Base-by-base conservation (phyloP, 2,329 filamentous ascomycete species). In the Fusarium zealandicum region DNA sequence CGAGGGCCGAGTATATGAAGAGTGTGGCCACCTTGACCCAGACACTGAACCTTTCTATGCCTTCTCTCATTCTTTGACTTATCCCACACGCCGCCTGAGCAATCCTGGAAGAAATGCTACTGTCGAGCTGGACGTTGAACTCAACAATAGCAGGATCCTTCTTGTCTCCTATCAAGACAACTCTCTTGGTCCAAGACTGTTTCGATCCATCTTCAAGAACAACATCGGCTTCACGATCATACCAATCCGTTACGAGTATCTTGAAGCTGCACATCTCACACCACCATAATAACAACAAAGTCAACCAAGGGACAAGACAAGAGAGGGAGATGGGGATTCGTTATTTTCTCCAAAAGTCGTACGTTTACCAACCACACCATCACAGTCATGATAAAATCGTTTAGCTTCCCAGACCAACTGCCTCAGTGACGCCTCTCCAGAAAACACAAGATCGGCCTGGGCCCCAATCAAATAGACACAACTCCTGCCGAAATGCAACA, bases 401-500 rank as follows among this genome's bases (percentile, higher is more conserved):
- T 56, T 57, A 56, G 54, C 55, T 65, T 63, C 59, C 57, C 52
- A 57, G 57, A 57, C 57, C 59, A 65, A 65, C 42, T 59, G 54
- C 53, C 61, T 39, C 40, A 58, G 56, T 57, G 51, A 66, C 64
- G 65, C 65, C 65, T 64, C 61, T 58, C 47, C 51, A 54, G 36
- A 59, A 61, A 50, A 57, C 54, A 44, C 30, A 63, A 30, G 22
- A 36, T 33, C 50, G 31, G 31, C 57, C 51, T 44, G 27, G 14
- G 28, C 39, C 56, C 49, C 46, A 37, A 44, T 37, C 48, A 43
- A 46, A 63, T 49, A 56, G 62, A 59, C 51, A 65, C 55, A 67
- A 68, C 64, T 68, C 65, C 65, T 48, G 52, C 65, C 63, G 50
- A 68, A 68, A 68, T 68, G 62, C 65, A 68, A 64, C 67, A 49